phyloP scores from a whole-genome alignment of 306 rosid species.

The Malus fusca region DNA sequence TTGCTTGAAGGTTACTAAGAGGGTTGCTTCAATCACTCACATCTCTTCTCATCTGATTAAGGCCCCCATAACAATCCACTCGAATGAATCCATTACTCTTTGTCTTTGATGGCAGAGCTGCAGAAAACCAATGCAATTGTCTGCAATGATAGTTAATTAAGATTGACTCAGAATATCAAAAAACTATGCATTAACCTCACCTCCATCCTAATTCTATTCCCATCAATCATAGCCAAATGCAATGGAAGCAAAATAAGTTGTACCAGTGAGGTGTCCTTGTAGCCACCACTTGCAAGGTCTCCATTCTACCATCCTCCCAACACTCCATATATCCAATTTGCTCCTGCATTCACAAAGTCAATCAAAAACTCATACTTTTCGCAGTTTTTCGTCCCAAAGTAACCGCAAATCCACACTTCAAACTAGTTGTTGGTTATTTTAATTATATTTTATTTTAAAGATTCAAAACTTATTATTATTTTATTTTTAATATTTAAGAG shows the following conservation, averaged over 20 bases:
- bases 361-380: not conserved
- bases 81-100: constrained; percentile 74
- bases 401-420: not conserved
- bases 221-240: not conserved
- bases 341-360: constrained; percentile 36
- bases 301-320: constrained; percentile 70
- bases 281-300: constrained; percentile 95
- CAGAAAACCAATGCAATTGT: constrained; percentile 55
- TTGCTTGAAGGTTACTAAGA: no score
- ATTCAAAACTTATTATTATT: no score
- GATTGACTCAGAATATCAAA: constrained; percentile 49
- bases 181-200: constrained; percentile 14
- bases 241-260: not conserved
- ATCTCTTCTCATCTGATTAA: constrained; percentile 96
- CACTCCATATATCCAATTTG: constrained; percentile 62
- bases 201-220: not conserved
- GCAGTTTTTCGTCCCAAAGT: not conserved
- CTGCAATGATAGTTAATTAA: constrained; percentile 82
- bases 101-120: constrained; percentile 63
- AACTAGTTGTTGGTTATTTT: not conserved
- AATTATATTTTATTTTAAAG: no score
- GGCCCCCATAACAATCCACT: constrained; percentile 95
- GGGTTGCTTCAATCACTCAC: constrained; percentile 34
- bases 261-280: constrained; percentile 54
- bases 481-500: no score